phyloP scores from a whole-genome alignment of 306 rosid genomes.

The Acacia melanoxylon region DNA sequence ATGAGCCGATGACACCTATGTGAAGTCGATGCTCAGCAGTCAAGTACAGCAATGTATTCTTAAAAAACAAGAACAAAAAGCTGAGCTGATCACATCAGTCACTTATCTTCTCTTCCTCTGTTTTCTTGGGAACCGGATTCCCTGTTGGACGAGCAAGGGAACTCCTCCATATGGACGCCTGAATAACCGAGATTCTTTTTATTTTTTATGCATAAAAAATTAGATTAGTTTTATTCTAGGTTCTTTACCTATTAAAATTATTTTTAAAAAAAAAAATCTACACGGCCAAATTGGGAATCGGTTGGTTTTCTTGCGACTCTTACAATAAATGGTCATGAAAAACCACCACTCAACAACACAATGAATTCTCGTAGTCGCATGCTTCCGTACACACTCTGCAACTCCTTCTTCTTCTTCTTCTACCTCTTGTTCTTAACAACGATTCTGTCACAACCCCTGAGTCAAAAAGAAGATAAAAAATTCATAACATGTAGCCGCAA shows the following conservation, averaged over 20 bases:
- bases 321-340: not conserved
- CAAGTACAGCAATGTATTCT: not conserved
- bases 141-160: too few species aligned
- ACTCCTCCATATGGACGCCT: too few species aligned
- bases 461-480: not conserved
- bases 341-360: not conserved
- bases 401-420: not conserved
- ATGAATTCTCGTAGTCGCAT: not conserved
- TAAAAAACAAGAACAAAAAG: fast-evolving
- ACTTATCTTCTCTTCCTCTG: not conserved
- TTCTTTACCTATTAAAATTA: too few species aligned
- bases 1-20: not conserved
- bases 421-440: not conserved
- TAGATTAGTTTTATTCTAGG: too few species aligned
- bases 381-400: not conserved
- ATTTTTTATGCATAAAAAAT: too few species aligned
- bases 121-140: too few species aligned
- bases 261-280: too few species aligned
- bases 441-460: not conserved
- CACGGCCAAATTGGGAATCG: too few species aligned
- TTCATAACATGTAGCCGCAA: not conserved
- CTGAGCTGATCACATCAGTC: not conserved
- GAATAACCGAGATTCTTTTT: too few species aligned
- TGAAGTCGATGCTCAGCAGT: not conserved
- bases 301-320: too few species aligned